These are phyloP conservation scores for Monosporascus sp. DNA, from an alignment of 2,329 filamentous ascomycete genomes.

Conservation along the genomic window DNA sequence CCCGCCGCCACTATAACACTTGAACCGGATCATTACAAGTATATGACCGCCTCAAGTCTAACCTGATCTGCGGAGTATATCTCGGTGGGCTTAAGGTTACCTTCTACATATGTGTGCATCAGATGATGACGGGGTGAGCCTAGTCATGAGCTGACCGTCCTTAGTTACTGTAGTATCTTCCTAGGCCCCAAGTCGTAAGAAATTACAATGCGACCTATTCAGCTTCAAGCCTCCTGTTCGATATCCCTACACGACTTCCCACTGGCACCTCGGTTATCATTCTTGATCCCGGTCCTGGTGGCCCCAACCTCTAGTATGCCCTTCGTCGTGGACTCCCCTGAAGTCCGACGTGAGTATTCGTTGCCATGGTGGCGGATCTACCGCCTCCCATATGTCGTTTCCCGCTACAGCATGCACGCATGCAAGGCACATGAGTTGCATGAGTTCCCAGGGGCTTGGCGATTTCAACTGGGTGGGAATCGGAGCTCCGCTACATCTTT, in stretches of 20 bases:
- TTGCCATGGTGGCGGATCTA: not conserved
- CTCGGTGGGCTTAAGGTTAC: too few relatives aligned
- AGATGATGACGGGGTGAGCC: too few relatives aligned
- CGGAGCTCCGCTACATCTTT: too few relatives aligned
- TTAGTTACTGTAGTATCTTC: too few relatives aligned
- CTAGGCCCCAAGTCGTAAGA: not conserved
- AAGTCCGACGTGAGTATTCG: not conserved
- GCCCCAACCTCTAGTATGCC: not conserved
- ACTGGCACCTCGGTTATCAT: not conserved
- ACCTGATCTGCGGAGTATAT: too few relatives aligned
- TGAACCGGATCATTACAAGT: too few relatives aligned
- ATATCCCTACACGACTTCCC: not conserved
- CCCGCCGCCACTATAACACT: not conserved
- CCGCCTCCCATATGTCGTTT: not conserved
- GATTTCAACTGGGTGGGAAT: too few relatives aligned
- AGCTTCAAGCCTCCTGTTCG: not conserved
- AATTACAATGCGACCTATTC: not conserved
- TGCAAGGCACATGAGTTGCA: not conserved
- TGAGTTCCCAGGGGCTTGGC: not conserved
- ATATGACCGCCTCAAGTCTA: too few relatives aligned
- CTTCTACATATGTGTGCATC: too few relatives aligned
- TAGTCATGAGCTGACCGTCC: too few relatives aligned
- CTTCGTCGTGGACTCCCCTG: not conserved
- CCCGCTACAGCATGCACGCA: not conserved
- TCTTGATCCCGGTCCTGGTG: not conserved